These are phyloP conservation scores for Penicillium occitanis DNA, from an alignment of 2,329 filamentous ascomycete species.

Conservation along the genomic window DNA sequence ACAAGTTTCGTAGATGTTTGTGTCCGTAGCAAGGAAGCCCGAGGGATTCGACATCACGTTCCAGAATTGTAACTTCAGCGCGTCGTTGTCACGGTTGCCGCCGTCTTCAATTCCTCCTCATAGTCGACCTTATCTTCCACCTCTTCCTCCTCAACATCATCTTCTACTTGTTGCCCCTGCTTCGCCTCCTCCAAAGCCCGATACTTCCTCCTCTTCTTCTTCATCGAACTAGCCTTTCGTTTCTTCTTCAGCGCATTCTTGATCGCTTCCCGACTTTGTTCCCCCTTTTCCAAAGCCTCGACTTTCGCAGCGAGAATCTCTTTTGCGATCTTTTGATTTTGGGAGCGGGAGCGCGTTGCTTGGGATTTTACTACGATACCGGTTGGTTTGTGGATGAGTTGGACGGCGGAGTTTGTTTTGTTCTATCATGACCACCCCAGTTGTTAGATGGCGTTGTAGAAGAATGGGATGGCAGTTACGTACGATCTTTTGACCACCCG, in stretches of 20 bases:
- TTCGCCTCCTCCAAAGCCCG: constrained; percentile 36
- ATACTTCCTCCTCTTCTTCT: constrained; percentile 49
- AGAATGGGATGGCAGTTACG: not conserved
- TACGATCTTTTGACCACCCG: constrained; percentile 94
- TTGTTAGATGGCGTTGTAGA: not conserved
- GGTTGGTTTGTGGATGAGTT: constrained; percentile 85
- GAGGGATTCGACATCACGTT: not conserved
- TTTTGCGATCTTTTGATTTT: constrained; percentile 85
- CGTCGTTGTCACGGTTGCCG: too few species aligned
- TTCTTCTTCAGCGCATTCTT: constrained; percentile 79
- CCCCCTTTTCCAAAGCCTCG: constrained; percentile 73
- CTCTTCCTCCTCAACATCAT: constrained; percentile 17
- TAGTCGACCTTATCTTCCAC: constrained; percentile 8
- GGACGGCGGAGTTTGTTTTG: constrained; percentile 94
- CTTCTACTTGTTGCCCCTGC: constrained; percentile 18
- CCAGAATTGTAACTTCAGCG: not conserved
- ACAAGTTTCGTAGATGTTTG: not conserved
- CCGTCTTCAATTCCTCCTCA: not conserved
- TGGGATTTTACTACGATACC: constrained; percentile 94
- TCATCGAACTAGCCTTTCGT: constrained; percentile 46
- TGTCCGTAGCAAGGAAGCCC: not conserved
- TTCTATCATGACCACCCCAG: constrained; percentile 54
- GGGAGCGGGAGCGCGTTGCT: constrained; percentile 78
- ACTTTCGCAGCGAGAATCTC: constrained; percentile 71
- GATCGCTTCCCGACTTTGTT: constrained; percentile 73